These are phyloP conservation scores for Fraxinus paxiana DNA, from an alignment of 305 asterid genomes.

Conservation along the genomic window DNA sequence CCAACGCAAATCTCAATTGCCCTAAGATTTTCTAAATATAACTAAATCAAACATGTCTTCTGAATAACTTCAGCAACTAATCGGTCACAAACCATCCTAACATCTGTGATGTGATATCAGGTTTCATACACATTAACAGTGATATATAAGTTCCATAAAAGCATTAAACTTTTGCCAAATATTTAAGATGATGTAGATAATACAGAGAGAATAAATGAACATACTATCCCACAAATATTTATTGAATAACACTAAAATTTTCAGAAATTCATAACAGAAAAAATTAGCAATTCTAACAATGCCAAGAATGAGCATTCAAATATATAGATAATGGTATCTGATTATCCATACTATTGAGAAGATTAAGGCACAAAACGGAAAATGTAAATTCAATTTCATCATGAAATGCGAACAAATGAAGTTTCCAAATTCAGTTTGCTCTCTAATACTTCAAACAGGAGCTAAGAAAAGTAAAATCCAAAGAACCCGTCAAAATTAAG, in stretches of 20 bases:
- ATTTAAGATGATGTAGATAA: background rate
- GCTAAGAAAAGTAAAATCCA: conserved; percentile 20
- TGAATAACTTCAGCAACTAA: background rate
- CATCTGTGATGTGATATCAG: background rate
- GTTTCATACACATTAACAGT: background rate
- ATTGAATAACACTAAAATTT: background rate
- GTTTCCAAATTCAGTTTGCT: conserved; percentile 18
- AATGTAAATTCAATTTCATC: background rate
- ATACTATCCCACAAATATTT: background rate
- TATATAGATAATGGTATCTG: conserved; percentile 8
- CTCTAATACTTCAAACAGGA: conserved; percentile 24
- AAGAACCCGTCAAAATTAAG: conserved; percentile 35
- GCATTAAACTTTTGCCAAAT: background rate
- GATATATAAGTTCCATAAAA: background rate
- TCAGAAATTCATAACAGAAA: background rate
- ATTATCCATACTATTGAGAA: conserved; percentile 20
- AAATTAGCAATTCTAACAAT: background rate
- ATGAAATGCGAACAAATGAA: conserved; percentile 1
- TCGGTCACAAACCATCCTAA: background rate
- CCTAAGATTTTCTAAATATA: background rate
- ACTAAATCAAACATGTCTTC: background rate
- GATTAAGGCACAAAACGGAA: background rate
- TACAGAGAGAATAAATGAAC: background rate
- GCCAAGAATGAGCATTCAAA: background rate
- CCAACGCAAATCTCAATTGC: background rate